Percentiles rank a stretch among this genome's conserved stretches.
These are phyloP conservation scores for Mycosarcoma mackinlayi DNA, from an alignment of 1,284 basidiomycete genomes.

Conservation along the genomic window DNA sequence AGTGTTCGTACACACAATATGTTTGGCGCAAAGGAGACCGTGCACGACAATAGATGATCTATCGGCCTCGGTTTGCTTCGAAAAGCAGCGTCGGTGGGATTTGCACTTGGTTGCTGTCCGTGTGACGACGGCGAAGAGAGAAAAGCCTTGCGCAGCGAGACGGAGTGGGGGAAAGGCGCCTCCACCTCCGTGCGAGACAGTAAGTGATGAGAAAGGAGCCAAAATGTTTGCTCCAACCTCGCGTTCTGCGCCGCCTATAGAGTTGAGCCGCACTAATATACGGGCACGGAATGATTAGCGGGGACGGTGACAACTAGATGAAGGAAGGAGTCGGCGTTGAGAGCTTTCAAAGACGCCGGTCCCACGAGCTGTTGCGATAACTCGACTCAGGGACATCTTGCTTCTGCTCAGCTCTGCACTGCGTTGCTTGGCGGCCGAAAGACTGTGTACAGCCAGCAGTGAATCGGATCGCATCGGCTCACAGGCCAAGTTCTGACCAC, in stretches of 20 bases:
- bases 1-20: background rate
- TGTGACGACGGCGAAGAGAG: background rate
- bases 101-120: background rate
- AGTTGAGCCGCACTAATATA: no score
- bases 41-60: background rate
- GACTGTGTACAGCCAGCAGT: no score
- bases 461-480: no score
- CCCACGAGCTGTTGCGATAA: no score
- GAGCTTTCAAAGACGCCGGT: background rate
- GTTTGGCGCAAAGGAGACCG: background rate
- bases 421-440: slow-evolving; percentile 3
- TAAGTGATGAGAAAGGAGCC: background rate
- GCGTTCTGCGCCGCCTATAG: slow-evolving; percentile 8
- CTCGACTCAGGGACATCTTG: no score
- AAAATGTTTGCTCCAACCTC: background rate
- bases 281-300: no score
- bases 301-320: no score
- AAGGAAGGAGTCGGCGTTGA: background rate
- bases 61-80: background rate
- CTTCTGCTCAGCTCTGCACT: background rate
- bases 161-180: background rate
- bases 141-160: background rate
- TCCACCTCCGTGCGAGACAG: slow-evolving; percentile 2
- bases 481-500: no score
- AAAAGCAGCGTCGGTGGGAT: no score